Conservation (phyloP, 352 stramenopile species). For the Discostella stelligera region DNA sequence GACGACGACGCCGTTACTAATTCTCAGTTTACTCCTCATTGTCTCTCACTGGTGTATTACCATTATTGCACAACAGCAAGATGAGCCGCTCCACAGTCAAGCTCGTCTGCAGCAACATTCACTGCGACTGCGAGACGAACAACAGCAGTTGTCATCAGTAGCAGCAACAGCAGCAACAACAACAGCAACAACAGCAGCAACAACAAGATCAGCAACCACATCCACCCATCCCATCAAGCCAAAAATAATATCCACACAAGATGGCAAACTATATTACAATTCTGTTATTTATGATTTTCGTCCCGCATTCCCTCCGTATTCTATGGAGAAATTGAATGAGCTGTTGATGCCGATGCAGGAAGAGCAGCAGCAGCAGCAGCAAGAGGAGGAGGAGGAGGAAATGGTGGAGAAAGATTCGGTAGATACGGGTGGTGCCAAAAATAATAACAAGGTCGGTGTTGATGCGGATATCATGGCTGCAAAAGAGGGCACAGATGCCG, state of each 20-base stretch:
- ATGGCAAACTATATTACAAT: background rate
- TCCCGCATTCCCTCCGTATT: constrained; percentile 24
- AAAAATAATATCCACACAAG: background rate
- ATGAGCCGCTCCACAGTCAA: too few relatives aligned
- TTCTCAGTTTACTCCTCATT: background rate
- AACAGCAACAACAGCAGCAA: background rate
- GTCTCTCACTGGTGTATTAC: background rate
- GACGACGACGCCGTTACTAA: background rate
- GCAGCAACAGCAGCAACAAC: too few relatives aligned
- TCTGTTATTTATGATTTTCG: constrained; percentile 31
- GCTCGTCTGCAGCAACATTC: too few relatives aligned
- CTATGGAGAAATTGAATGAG: constrained; percentile 5
- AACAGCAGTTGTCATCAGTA: too few relatives aligned
- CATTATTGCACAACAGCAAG: background rate
- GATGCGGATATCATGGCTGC: background rate
- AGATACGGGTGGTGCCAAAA: too few relatives aligned
- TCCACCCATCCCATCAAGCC: background rate
- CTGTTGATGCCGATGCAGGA: constrained; percentile 14
- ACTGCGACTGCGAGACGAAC: too few relatives aligned
- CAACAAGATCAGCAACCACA: too few relatives aligned
- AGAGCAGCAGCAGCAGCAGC: background rate
- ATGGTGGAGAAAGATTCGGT: background rate
- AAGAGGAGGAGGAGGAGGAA: background rate
- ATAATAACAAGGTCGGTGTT: background rate
- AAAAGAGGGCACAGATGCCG: too few relatives aligned